A percentile compares a stretch with the other conserved stretches of the same genome.
These are phyloP conservation scores for Heterobasidion annosum DNA, from an alignment of 1,284 basidiomycete species.

Conservation along the genomic window DNA sequence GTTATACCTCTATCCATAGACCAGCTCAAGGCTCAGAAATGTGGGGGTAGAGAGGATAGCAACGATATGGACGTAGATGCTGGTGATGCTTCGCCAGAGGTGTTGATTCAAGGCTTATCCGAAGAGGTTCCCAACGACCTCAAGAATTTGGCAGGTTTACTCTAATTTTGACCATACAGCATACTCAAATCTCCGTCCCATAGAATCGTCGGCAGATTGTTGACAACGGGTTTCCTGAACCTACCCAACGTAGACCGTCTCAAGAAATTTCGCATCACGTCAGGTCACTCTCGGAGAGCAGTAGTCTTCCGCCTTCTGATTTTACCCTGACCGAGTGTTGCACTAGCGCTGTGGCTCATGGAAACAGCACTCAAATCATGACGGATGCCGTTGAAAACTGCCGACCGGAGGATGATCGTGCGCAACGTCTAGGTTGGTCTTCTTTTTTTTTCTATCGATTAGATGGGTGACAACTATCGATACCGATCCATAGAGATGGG, in stretches of 20 bases:
- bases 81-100: constrained; percentile 19
- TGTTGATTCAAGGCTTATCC: constrained; percentile 39
- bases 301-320: constrained; percentile 30
- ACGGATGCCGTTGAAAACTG: constrained; percentile 29
- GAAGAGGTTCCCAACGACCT: constrained; percentile 48
- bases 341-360: constrained; percentile 4
- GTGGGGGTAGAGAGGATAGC: background rate
- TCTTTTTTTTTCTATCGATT: background rate
- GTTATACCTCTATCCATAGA: constrained; percentile 16
- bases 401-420: constrained; percentile 23
- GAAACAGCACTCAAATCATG: constrained; percentile 32
- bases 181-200: background rate
- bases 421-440: constrained; percentile 26
- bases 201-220: background rate
- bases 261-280: background rate
- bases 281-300: constrained; percentile 2
- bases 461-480: background rate
- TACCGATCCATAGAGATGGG: constrained; percentile 29
- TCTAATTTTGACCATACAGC: background rate
- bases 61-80: constrained; percentile 13
- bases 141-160: constrained; percentile 41
- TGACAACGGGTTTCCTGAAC: constrained; percentile 1
- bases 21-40: background rate
- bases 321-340: constrained; percentile 5
- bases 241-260: background rate